phyloP scores from a whole-genome alignment of 768 basidiomycete species.

The Phylloporus arenicola region DNA sequence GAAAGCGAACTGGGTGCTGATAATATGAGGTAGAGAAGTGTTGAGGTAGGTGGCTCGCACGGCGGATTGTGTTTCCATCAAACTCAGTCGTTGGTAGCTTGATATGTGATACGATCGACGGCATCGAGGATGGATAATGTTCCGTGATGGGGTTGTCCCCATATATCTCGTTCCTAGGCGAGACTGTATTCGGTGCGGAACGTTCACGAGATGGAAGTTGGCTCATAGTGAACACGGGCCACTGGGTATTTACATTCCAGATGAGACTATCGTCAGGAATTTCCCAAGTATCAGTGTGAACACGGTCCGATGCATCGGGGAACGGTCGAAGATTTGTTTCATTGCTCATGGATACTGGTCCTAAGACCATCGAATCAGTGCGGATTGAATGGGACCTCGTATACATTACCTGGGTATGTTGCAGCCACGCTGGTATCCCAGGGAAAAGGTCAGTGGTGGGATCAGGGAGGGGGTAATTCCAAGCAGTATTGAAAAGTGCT shows the following conservation, averaged over 20 bases:
- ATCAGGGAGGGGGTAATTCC: not conserved
- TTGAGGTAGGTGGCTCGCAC: not conserved
- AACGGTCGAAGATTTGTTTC: not conserved
- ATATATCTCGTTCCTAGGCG: not conserved
- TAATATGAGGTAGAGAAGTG: not conserved
- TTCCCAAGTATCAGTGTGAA: not conserved
- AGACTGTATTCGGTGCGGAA: not conserved
- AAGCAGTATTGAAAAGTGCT: not conserved
- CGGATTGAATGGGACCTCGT: not conserved
- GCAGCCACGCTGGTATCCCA: not conserved
- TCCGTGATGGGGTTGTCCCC: not conserved
- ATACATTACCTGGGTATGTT: not conserved
- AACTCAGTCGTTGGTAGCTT: not conserved
- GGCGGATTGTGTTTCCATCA: not conserved
- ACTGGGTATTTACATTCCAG: not conserved
- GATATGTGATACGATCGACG: not conserved
- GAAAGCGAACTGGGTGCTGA: not conserved
- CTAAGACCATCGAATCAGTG: conserved; percentile 1
- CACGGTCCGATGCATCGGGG: not conserved
- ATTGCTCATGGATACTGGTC: not conserved
- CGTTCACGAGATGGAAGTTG: not conserved
- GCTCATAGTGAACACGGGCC: not conserved
- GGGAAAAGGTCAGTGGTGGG: not conserved
- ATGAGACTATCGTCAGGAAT: not conserved
- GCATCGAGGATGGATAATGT: not conserved